Base-by-base conservation (phyloP, 2,329 filamentous ascomycete genomes). In the Xylariales sp. region DNA sequence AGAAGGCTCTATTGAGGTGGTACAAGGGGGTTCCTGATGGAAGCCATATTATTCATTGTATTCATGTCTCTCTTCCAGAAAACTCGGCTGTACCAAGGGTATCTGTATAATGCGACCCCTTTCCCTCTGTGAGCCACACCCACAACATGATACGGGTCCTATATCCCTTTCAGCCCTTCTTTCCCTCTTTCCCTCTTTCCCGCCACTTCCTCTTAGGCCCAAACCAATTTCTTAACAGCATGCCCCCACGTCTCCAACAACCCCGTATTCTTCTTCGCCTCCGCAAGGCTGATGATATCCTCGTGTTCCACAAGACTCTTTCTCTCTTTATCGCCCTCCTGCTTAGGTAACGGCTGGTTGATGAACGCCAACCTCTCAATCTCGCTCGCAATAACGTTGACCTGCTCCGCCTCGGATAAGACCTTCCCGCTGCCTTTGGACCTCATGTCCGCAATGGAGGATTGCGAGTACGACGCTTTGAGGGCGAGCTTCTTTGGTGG, bases 171-270 rank as follows among this genome's bases (percentile, higher is more conserved):
- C n/a, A n/a, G n/a, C n/a, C n/a, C n/a, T n/a, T n/a, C n/a, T n/a
- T n/a, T n/a, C n/a, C n/a, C n/a, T n/a, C n/a, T n/a, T n/a, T n/a
- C n/a, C n/a, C n/a, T n/a, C n/a, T n/a, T n/a, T n/a, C n/a, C n/a
- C n/a, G n/a, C n/a, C n/a, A n/a, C n/a, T n/a, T n/a, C n/a, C n/a
- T 28, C 38, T 43, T 55, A 75, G 35, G 76, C 77, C 93, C 93
- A 97, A 10, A 98, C 89, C 59, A 97, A 66, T 70, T 88, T 95
- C 77, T 95, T 96, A 54, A 97, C 74, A 45, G 84, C 86, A 69
- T 97, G 89, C 2, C 89, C 88, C 56, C 94, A 65, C 60, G 91
- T 84, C 64, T 96, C 91, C 39, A 97, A 62, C 53, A 94, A 73
- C 0, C 89, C 87, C 0, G 91, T 96, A 46, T 84, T 89, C 69